Percentiles rank a stretch among this genome's conserved stretches.
Conservation (phyloP, 192 early-diverging fungal species). For the Backusella mclennaniae region DNA sequence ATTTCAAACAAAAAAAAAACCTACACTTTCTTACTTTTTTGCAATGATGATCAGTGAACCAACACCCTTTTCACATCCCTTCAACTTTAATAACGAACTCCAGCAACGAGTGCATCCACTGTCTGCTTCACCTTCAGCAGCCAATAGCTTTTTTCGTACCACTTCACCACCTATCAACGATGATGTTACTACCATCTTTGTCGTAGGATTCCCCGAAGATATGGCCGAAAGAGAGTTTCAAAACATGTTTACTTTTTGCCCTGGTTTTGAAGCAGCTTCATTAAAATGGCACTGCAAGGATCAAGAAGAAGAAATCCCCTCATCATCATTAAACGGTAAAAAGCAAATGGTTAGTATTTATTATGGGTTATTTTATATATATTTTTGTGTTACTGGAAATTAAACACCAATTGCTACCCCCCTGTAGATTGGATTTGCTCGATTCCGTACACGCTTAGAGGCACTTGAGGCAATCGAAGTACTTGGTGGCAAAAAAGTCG, state of each 20-base stretch:
- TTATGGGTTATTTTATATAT: background rate
- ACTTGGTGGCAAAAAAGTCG: constrained; percentile 86
- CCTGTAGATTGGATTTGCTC: constrained; percentile 94
- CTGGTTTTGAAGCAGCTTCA: constrained; percentile 96
- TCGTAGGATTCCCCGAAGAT: constrained; percentile 98
- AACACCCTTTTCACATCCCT: background rate
- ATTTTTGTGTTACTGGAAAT: background rate
- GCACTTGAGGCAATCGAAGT: constrained; percentile 90
- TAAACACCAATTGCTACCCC: background rate
- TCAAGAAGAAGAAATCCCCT: constrained; percentile 59
- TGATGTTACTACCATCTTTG: constrained; percentile 98
- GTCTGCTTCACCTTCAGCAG: constrained; percentile 18
- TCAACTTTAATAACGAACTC: background rate
- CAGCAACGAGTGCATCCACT: constrained; percentile 23
- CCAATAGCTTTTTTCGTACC: background rate
- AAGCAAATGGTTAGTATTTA: constrained; percentile 25
- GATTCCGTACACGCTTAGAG: constrained; percentile 88
- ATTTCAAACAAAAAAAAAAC: background rate
- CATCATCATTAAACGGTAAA: constrained; percentile 9
- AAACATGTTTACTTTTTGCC: constrained; percentile 97
- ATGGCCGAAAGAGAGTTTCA: constrained; percentile 99
- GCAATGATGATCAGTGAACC: constrained; percentile 28
- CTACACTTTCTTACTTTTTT: background rate
- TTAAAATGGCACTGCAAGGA: constrained; percentile 85
- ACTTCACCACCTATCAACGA: constrained; percentile 40